Conservation (phyloP, 2,329 filamentous ascomycete species). For the Penicillium nordicum region DNA sequence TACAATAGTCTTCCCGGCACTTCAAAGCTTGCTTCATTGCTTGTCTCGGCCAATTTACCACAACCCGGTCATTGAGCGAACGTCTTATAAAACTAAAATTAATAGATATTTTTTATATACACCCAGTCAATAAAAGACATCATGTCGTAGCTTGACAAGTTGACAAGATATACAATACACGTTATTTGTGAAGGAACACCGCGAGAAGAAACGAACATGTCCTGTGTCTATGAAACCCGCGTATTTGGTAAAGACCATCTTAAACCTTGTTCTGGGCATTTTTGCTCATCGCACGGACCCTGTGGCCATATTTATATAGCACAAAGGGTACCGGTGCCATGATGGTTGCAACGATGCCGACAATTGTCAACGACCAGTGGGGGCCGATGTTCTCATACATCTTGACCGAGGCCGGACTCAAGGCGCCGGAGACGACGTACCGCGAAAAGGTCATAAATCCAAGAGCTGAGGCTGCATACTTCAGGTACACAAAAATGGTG, state of each 20-base stretch:
- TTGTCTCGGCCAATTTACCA: not conserved
- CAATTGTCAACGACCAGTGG: constrained; percentile 41
- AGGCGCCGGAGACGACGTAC: constrained; percentile 38
- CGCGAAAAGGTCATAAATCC: constrained; percentile 41
- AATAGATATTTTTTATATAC: not conserved
- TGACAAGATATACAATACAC: not conserved
- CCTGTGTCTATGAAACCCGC: not conserved
- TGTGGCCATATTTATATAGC: constrained; percentile 5
- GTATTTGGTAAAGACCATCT: not conserved
- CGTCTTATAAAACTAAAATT: not conserved
- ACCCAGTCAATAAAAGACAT: not conserved
- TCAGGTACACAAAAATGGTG: constrained; percentile 55
- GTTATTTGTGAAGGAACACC: not conserved
- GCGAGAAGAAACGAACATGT: not conserved
- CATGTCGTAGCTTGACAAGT: not conserved
- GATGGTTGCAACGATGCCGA: constrained; percentile 20
- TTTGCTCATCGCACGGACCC: not conserved
- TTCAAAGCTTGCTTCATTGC: not conserved
- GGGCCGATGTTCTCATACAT: constrained; percentile 41
- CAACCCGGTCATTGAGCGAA: not conserved
- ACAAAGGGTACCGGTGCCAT: constrained; percentile 8
- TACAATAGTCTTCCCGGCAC: not conserved
- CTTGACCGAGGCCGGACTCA: constrained; percentile 30
- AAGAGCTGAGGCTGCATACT: constrained; percentile 49
- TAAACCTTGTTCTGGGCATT: not conserved